Base-by-base conservation (phyloP, 2,329 filamentous ascomycete genomes). In the Colletotrichum sp. region DNA sequence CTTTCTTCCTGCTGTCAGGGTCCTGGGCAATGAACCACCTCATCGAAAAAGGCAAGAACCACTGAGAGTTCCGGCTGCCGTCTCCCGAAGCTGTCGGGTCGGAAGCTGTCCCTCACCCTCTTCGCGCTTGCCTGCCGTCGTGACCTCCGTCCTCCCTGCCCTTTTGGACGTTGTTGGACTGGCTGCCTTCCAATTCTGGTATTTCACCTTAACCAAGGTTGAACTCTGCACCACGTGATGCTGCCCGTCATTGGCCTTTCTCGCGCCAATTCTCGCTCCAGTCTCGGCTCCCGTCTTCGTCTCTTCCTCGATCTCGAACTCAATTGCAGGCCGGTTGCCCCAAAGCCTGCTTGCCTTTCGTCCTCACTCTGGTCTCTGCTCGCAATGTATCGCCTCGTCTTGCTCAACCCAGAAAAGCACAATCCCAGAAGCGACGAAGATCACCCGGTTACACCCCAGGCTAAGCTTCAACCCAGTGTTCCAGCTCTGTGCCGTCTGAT, bases 401-500 rank as follows among this genome's bases (percentile, higher is more conserved):
- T 55, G 22, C 57, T 26, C 18, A 32, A 8, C 36, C 10, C n/a
- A 36, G n/a, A 59, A 32, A 28, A 59, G 22, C 36, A 39, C 52
- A 30, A 48, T 70, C 68, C 68, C 4, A 12, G 55, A 62, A 15
- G 16, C 10, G 18, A 16, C 57, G 34, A 36, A 48, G 60, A 72
- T 62, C 52, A 30, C 63, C 69, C 32, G 63, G 39, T 34, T 44
- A 39, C 39, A 22, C 62, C 30, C 55, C 18, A 26, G 22, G 32
- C 15, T 64, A 75, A 68, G 70, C 73, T 75, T 64, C 70, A 68
- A 48, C 26, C 73, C 70, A 73, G 73, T 73, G 73, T 75, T 75
- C 73, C 73, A 73, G 73, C 64, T 73, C 32, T 32, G 57, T 68
- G 73, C 64, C 73, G 70, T 75, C 73, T 64, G 70, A 75, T 68